Percentiles rank a stretch among this genome's conserved stretches.
These are phyloP conservation scores for Microcyclospora pomicola DNA, from an alignment of 2,329 filamentous ascomycete species.

Conservation along the genomic window DNA sequence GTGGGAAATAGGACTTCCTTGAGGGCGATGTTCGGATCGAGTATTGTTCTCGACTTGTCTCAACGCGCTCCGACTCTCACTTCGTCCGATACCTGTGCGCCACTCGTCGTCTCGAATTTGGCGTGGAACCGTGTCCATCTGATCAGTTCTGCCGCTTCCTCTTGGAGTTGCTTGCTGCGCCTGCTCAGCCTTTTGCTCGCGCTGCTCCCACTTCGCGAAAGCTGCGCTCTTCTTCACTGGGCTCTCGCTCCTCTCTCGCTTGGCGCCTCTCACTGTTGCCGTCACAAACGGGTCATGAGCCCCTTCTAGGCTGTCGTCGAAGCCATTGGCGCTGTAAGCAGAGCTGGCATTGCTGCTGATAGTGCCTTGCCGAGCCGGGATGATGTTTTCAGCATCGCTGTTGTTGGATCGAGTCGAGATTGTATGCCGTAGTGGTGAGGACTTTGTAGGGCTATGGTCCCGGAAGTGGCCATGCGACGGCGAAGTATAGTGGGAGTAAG, in stretches of 20 bases:
- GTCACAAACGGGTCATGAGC: conserved; percentile 19
- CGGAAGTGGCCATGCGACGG: conserved; percentile 19
- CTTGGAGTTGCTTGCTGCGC: conserved; percentile 1
- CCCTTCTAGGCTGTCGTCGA: conserved; percentile 15
- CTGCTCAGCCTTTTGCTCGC: conserved; percentile 13
- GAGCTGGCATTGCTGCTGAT: conserved; percentile 19
- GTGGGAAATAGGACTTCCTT: not conserved
- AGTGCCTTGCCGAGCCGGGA: conserved; percentile 16
- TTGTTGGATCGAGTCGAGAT: conserved; percentile 21
- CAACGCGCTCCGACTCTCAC: conserved; percentile 17
- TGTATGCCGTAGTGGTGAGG: conserved; percentile 21
- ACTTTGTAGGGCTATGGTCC: conserved; percentile 21
- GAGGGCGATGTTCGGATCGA: conserved; percentile 4
- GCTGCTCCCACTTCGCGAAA: conserved; percentile 17
- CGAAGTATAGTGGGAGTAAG: conserved; percentile 12
- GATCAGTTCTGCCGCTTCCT: conserved; percentile 6
- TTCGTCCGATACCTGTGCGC: conserved; percentile 16
- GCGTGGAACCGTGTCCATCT: conserved; percentile 18
- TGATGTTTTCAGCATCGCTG: conserved; percentile 19
- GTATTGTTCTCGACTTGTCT: conserved; percentile 19
- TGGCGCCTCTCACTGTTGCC: conserved; percentile 10
- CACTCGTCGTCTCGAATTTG: conserved; percentile 21
- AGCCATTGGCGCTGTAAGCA: conserved; percentile 10
- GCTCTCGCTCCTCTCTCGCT: conserved; percentile 22
- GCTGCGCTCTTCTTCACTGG: conserved; percentile 23